Conservation (phyloP, 345 rosid genomes). For the Reutealis trisperma region DNA sequence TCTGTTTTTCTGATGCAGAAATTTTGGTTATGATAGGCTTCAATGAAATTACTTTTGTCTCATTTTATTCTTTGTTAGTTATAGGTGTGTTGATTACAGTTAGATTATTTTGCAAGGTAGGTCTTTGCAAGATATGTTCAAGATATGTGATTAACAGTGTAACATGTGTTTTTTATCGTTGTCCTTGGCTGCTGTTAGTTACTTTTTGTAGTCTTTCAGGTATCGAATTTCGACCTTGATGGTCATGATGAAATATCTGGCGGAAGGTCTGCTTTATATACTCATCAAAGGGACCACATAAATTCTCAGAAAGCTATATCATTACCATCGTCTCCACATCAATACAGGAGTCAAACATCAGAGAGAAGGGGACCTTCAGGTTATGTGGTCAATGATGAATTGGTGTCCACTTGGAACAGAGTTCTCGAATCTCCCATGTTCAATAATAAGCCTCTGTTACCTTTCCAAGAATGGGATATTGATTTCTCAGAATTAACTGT, state of each 20-base stretch:
- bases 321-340: constrained; percentile 88
- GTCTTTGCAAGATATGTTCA: background rate
- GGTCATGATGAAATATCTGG: constrained; percentile 60
- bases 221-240: constrained; percentile 58
- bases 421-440: constrained; percentile 86
- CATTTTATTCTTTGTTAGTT: background rate
- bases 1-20: background rate
- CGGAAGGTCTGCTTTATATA: constrained; percentile 62
- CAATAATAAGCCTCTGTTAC: constrained; percentile 66
- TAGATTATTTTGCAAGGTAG: background rate
- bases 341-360: constrained; percentile 59
- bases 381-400: constrained; percentile 43
- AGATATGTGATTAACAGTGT: background rate
- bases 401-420: constrained; percentile 73
- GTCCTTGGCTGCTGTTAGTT: background rate
- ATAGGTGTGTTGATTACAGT: background rate
- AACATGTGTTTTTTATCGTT: background rate
- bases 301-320: constrained; percentile 92
- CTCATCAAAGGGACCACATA: constrained; percentile 48
- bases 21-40: background rate
- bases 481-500: constrained; percentile 90
- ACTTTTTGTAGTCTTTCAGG: constrained; percentile 40
- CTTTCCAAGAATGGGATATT: constrained; percentile 91
- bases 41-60: background rate
- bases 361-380: constrained; percentile 55